A percentile compares a stretch with the other conserved stretches of the same genome.
phyloP scores from a whole-genome alignment of 345 rosid genomes.

The Iberis pinnata region DNA sequence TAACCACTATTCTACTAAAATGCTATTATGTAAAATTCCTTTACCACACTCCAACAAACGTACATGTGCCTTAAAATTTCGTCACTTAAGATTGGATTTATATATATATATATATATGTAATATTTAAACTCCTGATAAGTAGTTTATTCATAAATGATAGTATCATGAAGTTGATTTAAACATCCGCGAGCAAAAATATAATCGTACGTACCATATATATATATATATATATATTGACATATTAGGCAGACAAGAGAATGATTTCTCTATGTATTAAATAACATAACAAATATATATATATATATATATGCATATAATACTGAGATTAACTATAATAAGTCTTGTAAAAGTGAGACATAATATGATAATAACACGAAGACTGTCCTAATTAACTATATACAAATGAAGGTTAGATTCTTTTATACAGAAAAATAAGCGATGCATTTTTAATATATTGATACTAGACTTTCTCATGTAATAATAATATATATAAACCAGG shows the following conservation, averaged over 20 bases:
- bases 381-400: conserved; percentile 16
- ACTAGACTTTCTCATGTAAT: conserved; percentile 16
- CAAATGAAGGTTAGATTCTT: no score
- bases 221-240: conserved; percentile 2
- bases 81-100: no score
- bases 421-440: conserved; percentile 2
- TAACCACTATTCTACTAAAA: no score
- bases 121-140: no score
- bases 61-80: no score
- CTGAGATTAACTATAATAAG: background rate
- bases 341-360: conserved; percentile 17
- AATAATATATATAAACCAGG: conserved; percentile 17
- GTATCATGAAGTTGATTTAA: background rate
- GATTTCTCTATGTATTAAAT: conserved; percentile 8
- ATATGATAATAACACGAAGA: conserved; percentile 7
- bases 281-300: no score
- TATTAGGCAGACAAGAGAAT: background rate
- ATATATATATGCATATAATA: background rate
- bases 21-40: no score
- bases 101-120: no score
- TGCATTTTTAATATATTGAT: conserved; percentile 8
- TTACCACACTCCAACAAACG: no score
- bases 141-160: no score
- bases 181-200: background rate
- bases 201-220: no score